Conservation (phyloP, 768 basidiomycete species). For the Mycena floridula region DNA sequence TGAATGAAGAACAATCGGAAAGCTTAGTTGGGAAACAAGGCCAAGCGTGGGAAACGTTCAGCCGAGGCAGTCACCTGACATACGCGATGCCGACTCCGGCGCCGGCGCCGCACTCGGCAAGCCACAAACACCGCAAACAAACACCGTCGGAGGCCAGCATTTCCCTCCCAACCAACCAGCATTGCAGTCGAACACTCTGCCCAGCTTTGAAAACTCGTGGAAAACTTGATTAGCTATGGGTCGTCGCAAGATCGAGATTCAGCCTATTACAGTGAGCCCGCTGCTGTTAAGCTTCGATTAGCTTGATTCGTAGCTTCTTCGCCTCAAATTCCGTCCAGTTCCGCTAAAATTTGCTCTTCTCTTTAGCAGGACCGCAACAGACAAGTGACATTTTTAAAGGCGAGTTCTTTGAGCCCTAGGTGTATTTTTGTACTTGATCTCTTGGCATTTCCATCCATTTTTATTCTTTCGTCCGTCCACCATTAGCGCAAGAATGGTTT, state of each 20-base stretch:
- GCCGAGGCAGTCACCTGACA: too few relatives aligned
- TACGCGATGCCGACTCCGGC: too few relatives aligned
- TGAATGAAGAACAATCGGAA: neutral
- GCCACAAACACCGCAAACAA: too few relatives aligned
- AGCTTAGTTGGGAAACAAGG: neutral
- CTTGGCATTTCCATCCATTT: conserved; percentile 2
- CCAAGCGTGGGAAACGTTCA: neutral
- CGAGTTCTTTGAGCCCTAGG: conserved; percentile 17
- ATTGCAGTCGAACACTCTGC: too few relatives aligned
- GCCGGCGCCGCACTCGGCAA: too few relatives aligned
- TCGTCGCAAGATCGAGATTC: conserved; percentile 70
- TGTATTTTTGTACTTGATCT: conserved; percentile 7
- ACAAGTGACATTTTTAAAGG: conserved; percentile 74
- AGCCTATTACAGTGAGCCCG: conserved; percentile 60
- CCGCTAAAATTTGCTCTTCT: conserved; percentile 2
- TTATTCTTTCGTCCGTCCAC: conserved; percentile 2
- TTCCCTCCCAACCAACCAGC: too few relatives aligned
- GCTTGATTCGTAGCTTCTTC: neutral
- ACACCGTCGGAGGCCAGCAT: too few relatives aligned
- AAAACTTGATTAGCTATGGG: too few relatives aligned
- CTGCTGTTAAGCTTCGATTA: too few relatives aligned
- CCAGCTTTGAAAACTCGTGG: too few relatives aligned
- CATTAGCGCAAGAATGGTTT: conserved; percentile 65
- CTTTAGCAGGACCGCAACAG: conserved; percentile 69
- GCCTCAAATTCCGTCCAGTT: neutral